Base-by-base conservation (phyloP, 1,139 yeast species). In the Saccharomyces hybrid region DNA sequence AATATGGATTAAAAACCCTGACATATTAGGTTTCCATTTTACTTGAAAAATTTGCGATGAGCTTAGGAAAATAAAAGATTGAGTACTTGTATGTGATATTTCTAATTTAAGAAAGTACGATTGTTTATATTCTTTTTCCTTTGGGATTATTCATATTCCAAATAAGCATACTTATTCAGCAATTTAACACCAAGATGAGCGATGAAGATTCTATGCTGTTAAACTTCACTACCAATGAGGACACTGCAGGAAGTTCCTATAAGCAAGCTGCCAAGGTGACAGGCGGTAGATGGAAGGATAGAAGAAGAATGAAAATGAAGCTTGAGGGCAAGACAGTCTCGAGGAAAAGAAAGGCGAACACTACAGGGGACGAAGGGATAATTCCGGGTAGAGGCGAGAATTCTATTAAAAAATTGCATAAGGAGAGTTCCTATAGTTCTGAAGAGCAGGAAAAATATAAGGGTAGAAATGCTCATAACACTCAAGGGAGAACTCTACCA, bases 201-300 rank as follows among this genome's bases (percentile, higher is more conserved):
- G 67, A 68, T 48, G 70, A 68, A 54, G 71, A 68, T 58, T 69
- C 63, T 34, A 65, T 70, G 67, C 56, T 70, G 38, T 34, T 69
- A 52, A 70, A 70, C 54, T 63, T 70, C 48, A 58, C 60, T 49
- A 63, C 66, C 7, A 57, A 57, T 47, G 60, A 51, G 41, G 57
- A 54, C n/a, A 16, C 53, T 42, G 56, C 51, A 8, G 46, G 50
- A 26, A 47, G 54, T n/a, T 47, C 63, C 7, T 57, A 65, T 2
- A 54, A 57, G 25, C 44, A 50, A 6, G 50, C 57, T 14, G 64
- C 67, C 5, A 83, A 82, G 61, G 75, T 80, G 4, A 75, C 78
- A 6, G 93, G 95, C 31, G 95, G 95, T 6, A 78, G 78, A 63
- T 87, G 95, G 95, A 84, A 81, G 63, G 95, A 88, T 57, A 78